Percentiles rank a stretch among this genome's conserved stretches.
Conservation (phyloP, 805 yeast genomes). For the Teunomyces funiuensis region DNA sequence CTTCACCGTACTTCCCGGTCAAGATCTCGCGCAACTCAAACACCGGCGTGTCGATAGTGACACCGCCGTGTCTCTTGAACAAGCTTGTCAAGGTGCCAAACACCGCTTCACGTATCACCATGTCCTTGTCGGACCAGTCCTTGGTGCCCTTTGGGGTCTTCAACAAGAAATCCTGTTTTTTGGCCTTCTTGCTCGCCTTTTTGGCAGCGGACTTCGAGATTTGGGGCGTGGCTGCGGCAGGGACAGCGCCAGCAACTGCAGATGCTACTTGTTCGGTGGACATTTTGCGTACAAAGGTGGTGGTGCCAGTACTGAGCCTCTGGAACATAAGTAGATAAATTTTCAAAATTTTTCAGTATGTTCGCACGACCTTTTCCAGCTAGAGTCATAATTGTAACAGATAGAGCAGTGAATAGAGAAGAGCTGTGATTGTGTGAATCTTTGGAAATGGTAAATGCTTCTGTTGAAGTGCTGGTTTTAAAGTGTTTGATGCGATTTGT, state of each 20-base stretch:
- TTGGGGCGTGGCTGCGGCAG: conserved; percentile 15
- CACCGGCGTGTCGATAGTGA: conserved; percentile 97
- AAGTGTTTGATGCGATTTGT: too few species aligned
- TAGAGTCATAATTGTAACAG: conserved; percentile 2
- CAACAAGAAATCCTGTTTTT: conserved; percentile 61
- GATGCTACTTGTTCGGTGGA: conserved; percentile 18
- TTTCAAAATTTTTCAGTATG: background rate
- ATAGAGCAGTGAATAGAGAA: too few species aligned
- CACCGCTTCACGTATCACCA: conserved; percentile 89
- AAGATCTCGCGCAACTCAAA: conserved; percentile 93
- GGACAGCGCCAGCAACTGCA: conserved; percentile 11
- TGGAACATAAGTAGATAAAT: conserved; percentile 13
- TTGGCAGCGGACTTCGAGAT: conserved; percentile 12
- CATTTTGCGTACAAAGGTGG: conserved; percentile 16
- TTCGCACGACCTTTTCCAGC: conserved; percentile 2
- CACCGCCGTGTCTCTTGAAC: conserved; percentile 96
- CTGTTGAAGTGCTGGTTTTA: too few species aligned
- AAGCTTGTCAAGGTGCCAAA: conserved; percentile 69
- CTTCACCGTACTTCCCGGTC: conserved; percentile 98
- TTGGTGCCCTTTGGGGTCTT: conserved; percentile 97
- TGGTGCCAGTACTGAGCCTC: conserved; percentile 11
- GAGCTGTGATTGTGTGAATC: too few species aligned
- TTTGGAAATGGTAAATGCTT: too few species aligned
- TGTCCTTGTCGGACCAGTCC: conserved; percentile 98
- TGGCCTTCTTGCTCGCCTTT: conserved; percentile 31